Base-by-base conservation (phyloP, 208 protist genomes). In the Leishmania aethiopica region DNA sequence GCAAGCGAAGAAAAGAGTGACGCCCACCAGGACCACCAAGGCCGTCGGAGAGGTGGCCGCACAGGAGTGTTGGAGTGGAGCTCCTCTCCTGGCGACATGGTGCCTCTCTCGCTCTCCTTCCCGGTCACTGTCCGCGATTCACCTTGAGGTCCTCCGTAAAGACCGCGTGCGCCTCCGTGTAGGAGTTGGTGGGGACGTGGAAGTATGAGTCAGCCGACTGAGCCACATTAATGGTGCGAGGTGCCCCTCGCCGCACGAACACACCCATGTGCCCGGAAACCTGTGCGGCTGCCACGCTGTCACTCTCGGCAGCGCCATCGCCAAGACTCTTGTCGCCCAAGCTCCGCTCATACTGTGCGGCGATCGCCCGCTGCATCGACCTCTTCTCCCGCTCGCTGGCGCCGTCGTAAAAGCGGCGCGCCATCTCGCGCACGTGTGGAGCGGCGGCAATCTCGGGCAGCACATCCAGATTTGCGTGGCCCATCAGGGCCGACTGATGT, bases 61-160 rank as follows among this genome's bases (percentile, higher is more conserved):
- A 55, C n/a, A 32, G 7, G 47, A 3, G 42, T 32, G 45, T 53
- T 32, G 32, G 45, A n/a, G 70, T 19, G 28, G 28, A 22, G 4
- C 70, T 53, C 10, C 47, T 55, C 70, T 35, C 45, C 70, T 74
- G 70, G 45, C 25, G 2, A 25, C 40, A 35, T 51, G 37, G 1
- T 55, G 22, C 42, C 45, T 28, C 22, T 53, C 70, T 32, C 70
- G 28, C 42, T 32, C 42, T 32, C 77, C 8, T 25, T 35, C 49
- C 1, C 40, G 47, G 8, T 79, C 51, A 87, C 79, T 77, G 79
- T 40, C 83, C 72, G 28, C 87, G 69, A 47, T 84, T 90, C 42
- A 95, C 47, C 80, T 94, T 96, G 53, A 95, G 70, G 66, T 95
- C 89, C 88, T 95, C 92, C 47, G 94, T 97, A 77, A 95, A 97